These are phyloP conservation scores for Aegilops sharonensis DNA, from an alignment of 176 grass and related monocot genomes.

Conservation along the genomic window DNA sequence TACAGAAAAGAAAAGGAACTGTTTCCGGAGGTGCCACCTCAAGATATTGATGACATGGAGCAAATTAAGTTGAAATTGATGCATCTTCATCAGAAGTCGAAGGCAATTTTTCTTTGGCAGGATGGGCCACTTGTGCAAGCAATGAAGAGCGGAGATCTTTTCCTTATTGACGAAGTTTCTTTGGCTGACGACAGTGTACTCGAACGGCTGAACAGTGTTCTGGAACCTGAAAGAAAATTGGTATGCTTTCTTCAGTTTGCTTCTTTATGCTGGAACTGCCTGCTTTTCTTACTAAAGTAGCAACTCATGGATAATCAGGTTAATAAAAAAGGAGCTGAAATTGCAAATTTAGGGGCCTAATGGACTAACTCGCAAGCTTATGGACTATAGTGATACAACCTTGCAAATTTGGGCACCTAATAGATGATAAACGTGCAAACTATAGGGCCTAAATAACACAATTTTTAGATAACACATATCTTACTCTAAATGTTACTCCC, in stretches of 20 bases:
- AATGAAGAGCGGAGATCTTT: conserved; percentile 88
- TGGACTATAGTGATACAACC: background rate
- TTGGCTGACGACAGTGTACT: conserved; percentile 97
- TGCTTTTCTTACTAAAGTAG: conserved; percentile 13
- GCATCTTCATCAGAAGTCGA: conserved; percentile 72
- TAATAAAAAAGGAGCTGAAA: background rate
- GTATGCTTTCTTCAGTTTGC: conserved; percentile 38
- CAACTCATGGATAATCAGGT: background rate
- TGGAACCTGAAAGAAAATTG: conserved; percentile 97
- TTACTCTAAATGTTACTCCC: background rate
- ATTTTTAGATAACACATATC: background rate
- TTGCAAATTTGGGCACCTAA: background rate
- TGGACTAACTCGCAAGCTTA: background rate
- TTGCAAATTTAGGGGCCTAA: background rate
- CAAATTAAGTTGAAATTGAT: conserved; percentile 71
- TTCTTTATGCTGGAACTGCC: conserved; percentile 19
- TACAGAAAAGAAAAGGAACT: conserved; percentile 44
- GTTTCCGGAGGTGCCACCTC: conserved; percentile 41
- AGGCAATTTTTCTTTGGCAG: conserved; percentile 89
- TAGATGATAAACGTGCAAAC: background rate
- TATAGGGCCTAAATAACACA: background rate
- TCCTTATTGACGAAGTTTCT: conserved; percentile 96
- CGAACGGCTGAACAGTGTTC: conserved; percentile 95
- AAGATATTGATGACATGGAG: conserved; percentile 59
- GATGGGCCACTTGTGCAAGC: conserved; percentile 95